phyloP scores from a whole-genome alignment of 257 asterid species.

The Solanum lycopersicoides region DNA sequence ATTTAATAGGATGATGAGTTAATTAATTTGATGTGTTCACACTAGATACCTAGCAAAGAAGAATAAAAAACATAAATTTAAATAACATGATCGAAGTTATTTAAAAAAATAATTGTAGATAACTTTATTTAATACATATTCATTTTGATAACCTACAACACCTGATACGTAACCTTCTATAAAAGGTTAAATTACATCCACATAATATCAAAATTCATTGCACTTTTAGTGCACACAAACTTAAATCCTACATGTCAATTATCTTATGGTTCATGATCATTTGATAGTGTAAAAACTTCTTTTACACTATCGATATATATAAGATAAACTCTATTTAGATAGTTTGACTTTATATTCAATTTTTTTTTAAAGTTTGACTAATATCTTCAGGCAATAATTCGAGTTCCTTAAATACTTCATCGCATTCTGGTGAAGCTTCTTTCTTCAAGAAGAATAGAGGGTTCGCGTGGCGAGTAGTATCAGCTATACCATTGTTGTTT shows the following conservation, averaged over 20 bases:
- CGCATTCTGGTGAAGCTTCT: constrained; percentile 15
- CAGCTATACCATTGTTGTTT: constrained; percentile 31
- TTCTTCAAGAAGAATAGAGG: constrained; percentile 37
- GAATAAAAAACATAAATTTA: no score
- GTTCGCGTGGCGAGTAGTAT: constrained; percentile 23
- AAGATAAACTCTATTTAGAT: neutral
- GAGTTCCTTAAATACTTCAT: constrained; percentile 31
- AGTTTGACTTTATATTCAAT: neutral
- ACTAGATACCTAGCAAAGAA: neutral
- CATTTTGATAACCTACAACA: neutral
- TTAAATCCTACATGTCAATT: neutral
- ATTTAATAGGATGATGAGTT: neutral
- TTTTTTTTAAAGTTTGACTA: neutral
- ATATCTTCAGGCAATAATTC: neutral
- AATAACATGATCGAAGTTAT: no score
- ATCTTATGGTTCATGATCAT: neutral
- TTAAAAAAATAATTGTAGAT: neutral
- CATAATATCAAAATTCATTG: neutral
- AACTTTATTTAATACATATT: neutral
- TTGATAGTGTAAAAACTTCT: neutral
- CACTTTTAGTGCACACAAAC: neutral
- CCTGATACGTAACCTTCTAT: neutral
- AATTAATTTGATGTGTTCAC: neutral
- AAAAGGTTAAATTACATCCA: neutral
- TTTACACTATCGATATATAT: neutral